A percentile compares a stretch with the other conserved stretches of the same genome.
phyloP scores from a whole-genome alignment of 768 basidiomycete species.

The Kwoniella europaea region DNA sequence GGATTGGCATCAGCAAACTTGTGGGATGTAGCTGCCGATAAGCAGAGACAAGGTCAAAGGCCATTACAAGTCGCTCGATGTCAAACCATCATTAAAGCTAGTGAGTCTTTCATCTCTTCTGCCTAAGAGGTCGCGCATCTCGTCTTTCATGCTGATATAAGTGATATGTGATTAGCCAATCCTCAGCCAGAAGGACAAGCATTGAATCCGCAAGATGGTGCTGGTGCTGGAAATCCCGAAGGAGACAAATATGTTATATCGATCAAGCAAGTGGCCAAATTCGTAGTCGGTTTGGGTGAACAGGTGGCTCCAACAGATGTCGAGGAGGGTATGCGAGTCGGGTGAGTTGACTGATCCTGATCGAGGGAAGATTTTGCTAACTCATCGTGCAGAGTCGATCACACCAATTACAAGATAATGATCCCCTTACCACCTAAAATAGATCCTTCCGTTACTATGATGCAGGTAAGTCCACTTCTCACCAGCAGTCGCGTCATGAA shows the following conservation, averaged over 20 bases:
- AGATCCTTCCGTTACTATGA: conserved; percentile 99
- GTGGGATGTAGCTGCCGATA: conserved; percentile 95
- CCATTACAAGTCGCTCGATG: conserved; percentile 96
- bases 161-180: conserved; percentile 61
- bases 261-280: conserved; percentile 99
- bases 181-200: conserved; percentile 77
- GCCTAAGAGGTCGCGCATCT: neutral
- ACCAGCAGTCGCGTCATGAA: conserved; percentile 5
- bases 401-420: conserved; percentile 92
- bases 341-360: conserved; percentile 66
- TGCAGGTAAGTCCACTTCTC: conserved; percentile 62
- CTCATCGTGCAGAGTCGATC: conserved; percentile 48
- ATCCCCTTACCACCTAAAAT: conserved; percentile 98
- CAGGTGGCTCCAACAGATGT: conserved; percentile 97
- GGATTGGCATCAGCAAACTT: conserved; percentile 94
- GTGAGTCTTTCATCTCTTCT: conserved; percentile 21
- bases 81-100: conserved; percentile 93
- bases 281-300: conserved; percentile 95
- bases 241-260: conserved; percentile 99
- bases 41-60: conserved; percentile 86
- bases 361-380: neutral
- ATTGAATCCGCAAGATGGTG: conserved; percentile 86
- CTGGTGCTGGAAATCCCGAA: conserved; percentile 64
- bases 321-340: conserved; percentile 99
- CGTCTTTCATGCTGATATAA: neutral